Conservation (phyloP, 495 filamentous ascomycete genomes). For the Aspergillus ostianus region DNA sequence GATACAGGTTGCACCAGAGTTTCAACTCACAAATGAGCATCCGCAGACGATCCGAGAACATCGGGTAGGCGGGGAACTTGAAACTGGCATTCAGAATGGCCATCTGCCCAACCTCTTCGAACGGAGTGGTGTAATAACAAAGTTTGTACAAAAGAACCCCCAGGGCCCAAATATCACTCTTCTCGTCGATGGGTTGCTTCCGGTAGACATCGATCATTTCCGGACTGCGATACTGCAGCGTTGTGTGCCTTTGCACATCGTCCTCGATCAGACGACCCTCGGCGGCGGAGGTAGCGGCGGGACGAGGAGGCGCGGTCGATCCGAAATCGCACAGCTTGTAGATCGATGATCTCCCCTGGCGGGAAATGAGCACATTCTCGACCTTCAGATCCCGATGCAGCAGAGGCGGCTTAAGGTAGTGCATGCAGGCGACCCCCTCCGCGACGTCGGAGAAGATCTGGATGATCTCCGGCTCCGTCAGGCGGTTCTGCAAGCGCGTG, state of each 20-base stretch:
- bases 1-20: not conserved
- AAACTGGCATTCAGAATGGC: constrained; percentile 97
- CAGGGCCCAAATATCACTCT: constrained; percentile 97
- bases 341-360: constrained; percentile 52
- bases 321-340: constrained; percentile 99
- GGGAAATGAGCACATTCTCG: constrained; percentile 92
- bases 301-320: constrained; percentile 78
- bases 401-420: constrained; percentile 92
- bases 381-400: constrained; percentile 96
- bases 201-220: constrained; percentile 99
- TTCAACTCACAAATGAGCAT: constrained; percentile 75
- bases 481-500: constrained; percentile 88
- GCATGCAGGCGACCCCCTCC: constrained; percentile 97
- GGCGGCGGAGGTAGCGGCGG: constrained; percentile 77
- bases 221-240: constrained; percentile 93
- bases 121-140: constrained; percentile 98
- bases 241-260: constrained; percentile 95
- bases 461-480: constrained; percentile 96
- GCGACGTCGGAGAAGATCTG: constrained; percentile 95
- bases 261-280: constrained; percentile 93
- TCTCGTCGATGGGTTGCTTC: constrained; percentile 96
- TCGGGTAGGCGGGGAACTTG: constrained; percentile 84
- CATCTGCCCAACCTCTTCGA: constrained; percentile 95
- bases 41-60: constrained; percentile 87
- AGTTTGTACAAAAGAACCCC: constrained; percentile 96